Conservation (phyloP, 2,329 filamentous ascomycete species). For the Coniochaeta sp. region DNA sequence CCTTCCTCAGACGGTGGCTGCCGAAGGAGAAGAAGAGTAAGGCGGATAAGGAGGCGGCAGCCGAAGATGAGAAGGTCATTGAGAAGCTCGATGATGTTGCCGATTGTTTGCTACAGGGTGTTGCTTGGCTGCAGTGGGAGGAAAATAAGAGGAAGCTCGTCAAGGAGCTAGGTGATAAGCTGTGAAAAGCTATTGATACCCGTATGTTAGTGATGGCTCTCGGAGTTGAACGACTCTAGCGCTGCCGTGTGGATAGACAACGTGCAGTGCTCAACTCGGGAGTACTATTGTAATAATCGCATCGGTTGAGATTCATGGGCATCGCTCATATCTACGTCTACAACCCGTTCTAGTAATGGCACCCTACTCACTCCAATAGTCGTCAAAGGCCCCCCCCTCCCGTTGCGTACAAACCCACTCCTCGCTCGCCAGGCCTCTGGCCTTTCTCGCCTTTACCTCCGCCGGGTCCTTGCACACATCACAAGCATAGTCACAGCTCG, state of each 20-base stretch:
- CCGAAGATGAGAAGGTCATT: constrained; percentile 14
- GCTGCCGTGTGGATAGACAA: background rate
- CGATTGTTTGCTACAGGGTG: constrained; percentile 69
- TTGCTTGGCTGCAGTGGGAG: constrained; percentile 73
- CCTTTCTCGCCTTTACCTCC: constrained; percentile 49
- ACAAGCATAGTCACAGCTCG: constrained; percentile 65
- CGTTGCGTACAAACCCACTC: constrained; percentile 59
- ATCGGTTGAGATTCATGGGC: background rate
- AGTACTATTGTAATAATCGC: background rate
- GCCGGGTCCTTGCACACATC: constrained; percentile 67
- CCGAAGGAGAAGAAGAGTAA: constrained; percentile 5
- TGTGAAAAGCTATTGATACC: background rate
- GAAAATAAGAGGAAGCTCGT: constrained; percentile 31
- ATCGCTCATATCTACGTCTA: background rate
- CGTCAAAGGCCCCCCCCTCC: background rate
- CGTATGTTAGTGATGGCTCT: background rate
- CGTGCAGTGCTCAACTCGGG: background rate
- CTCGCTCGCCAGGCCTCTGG: constrained; percentile 47
- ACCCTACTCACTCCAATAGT: constrained; percentile 34
- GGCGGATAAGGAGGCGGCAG: constrained; percentile 10
- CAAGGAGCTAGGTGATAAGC: constrained; percentile 14
- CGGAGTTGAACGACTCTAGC: background rate
- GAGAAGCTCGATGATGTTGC: constrained; percentile 75
- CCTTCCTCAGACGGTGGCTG: constrained; percentile 24
- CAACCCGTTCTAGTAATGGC: constrained; percentile 8